Evolutionary conservation across 768 basidiomycete species (phyloP).

Genomic region (Trametes cinnabarina): DNA sequence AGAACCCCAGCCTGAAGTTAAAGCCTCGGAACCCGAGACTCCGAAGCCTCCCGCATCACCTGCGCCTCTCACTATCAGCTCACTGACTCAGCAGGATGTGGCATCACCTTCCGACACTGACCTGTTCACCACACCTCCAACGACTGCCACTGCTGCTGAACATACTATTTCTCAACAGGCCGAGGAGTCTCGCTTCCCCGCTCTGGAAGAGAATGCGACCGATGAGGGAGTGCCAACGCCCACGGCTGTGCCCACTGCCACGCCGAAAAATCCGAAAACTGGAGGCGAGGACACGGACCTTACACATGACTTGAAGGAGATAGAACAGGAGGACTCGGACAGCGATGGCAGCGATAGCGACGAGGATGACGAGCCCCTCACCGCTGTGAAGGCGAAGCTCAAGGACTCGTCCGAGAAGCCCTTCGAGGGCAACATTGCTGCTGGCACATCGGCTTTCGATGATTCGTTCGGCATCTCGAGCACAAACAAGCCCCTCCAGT

Average conservation of each 20-base stretch:
- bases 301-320: slow-evolving; percentile 49
- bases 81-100: slow-evolving; percentile 2
- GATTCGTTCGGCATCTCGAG: slow-evolving; percentile 51
- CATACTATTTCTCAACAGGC: background rate
- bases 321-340: slow-evolving; percentile 45
- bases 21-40: slow-evolving; percentile 11
- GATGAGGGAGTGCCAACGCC: slow-evolving; percentile 15
- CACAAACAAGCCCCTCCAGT: background rate
- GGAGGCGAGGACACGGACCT: slow-evolving; percentile 49
- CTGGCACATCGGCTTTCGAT: slow-evolving; percentile 44
- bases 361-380: slow-evolving; percentile 34
- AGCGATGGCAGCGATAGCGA: slow-evolving; percentile 43
- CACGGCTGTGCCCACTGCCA: slow-evolving; percentile 4
- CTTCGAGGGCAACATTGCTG: slow-evolving; percentile 13
- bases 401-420: background rate
- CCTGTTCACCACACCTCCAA: slow-evolving; percentile 58
- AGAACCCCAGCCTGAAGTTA: slow-evolving; percentile 16
- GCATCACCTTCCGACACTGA: slow-evolving; percentile 29
- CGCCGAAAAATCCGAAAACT: background rate
- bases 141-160: slow-evolving; percentile 33
- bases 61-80: slow-evolving; percentile 7
- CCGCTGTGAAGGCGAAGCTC: slow-evolving; percentile 24
- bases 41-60: slow-evolving; percentile 14
- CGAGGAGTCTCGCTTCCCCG: background rate
- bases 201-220: slow-evolving; percentile 14